A percentile compares a stretch with the other conserved stretches of the same genome.
Evolutionary conservation across 768 basidiomycete species (phyloP).

Genomic region (Amanita jacksonii): DNA sequence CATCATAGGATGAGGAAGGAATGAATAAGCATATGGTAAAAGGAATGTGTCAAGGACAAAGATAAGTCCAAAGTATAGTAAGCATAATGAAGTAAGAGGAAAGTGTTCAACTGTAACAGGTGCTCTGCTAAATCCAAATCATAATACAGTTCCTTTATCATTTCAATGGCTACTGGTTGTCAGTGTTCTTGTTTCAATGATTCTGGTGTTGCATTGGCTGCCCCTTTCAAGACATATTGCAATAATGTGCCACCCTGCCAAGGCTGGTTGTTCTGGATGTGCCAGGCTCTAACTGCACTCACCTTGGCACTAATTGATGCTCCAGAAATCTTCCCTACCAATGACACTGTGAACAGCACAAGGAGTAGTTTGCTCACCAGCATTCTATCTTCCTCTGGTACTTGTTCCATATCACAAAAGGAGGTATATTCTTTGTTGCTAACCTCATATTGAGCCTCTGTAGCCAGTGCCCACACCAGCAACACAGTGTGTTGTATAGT

Average conservation of each 20-base stretch:
- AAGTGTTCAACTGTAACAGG: no score
- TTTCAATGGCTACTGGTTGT: slow-evolving; percentile 14
- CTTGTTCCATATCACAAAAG: not conserved
- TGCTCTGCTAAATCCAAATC: slow-evolving; percentile 13
- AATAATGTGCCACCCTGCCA: not conserved
- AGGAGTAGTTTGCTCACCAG: not conserved
- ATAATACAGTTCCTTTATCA: slow-evolving; percentile 13
- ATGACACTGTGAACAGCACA: not conserved
- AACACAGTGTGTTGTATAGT: no score
- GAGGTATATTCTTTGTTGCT: not conserved
- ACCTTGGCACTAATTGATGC: not conserved
- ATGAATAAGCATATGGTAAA: no score
- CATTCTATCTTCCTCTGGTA: not conserved
- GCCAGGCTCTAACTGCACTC: not conserved
- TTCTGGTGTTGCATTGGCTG: slow-evolving; percentile 15
- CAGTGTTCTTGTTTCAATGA: slow-evolving; percentile 11
- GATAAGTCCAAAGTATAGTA: no score
- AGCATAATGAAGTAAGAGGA: no score
- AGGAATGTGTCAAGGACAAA: no score
- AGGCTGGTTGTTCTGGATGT: not conserved
- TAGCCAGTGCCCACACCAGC: not conserved
- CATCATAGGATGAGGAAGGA: no score
- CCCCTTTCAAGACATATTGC: not conserved
- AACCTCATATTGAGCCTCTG: not conserved
- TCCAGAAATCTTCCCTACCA: not conserved